Base-by-base conservation (phyloP, 352 stramenopile species). In the Phytophthora lateralis region DNA sequence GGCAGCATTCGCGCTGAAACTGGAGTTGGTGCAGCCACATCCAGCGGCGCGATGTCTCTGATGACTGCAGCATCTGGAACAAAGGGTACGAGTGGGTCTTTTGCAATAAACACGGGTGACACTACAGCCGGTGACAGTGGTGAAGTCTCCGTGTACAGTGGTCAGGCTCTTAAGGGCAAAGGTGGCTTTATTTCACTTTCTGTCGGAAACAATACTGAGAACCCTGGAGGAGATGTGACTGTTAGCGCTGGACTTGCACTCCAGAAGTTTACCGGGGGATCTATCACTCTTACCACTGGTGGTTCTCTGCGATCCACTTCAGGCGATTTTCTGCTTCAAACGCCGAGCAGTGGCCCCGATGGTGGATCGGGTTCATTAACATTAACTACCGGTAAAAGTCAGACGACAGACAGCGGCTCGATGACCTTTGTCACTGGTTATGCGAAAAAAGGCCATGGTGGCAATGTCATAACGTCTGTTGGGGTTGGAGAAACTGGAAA, bases 191-290 rank as follows among this genome's bases (percentile, higher is more conserved):
- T 95, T 37, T 67, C 76, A 2, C 26, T 87, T 20, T 58, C 66
- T 39, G 78, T 89, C 9, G 82, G 86, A 26, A 77, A 74, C 42
- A 85, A 85, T 35, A 75, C 83, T 30, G 48, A 71, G 12, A 72
- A 75, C 29, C 37, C 67, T 32, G 85, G 86, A 46, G 88, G 88
- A 55, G 75, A 83, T 37, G 51, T 94, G 9, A 71, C 63, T 46
- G 27, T 92, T 21, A 76, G 72, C 48, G 89, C 90, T 39, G 93
- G 93, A 49, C 79, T 71, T 17, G 88, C 83, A 50, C 71, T 74
- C 21, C 71, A 88, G 34, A 84, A 76, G 49, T 73, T 66, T 15
- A 89, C 58, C 30, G 80, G 84, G 27, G 87, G 85, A 2, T 67
- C 69, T 6, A 53, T 93, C 6, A 60, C 62, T 42, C 30, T 92